These are phyloP conservation scores for Boechera divaricarpa DNA, from an alignment of 345 rosid genomes.

Conservation along the genomic window DNA sequence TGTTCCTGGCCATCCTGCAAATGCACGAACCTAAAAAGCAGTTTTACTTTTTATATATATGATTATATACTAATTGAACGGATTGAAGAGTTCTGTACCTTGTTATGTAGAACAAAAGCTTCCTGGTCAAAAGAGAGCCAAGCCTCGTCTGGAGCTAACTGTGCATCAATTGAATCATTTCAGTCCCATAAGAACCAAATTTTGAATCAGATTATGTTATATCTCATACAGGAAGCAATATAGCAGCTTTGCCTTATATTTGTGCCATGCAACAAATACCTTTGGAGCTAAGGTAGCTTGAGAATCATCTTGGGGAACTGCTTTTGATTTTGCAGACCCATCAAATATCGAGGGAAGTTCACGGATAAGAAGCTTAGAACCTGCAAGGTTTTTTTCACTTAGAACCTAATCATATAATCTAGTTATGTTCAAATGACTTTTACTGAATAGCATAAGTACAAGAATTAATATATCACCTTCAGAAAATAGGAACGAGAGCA, in stretches of 20 bases:
- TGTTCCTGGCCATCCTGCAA: conserved; percentile 99
- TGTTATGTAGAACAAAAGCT: conserved; percentile 80
- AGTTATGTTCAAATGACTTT: neutral
- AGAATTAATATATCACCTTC: conserved; percentile 53
- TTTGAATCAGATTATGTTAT: neutral
- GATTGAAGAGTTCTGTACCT: conserved; percentile 51
- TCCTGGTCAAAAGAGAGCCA: conserved; percentile 83
- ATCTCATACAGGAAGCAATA: neutral
- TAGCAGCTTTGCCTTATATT: neutral
- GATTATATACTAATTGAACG: neutral
- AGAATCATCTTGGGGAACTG: conserved; percentile 86
- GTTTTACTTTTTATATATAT: conserved; percentile 34
- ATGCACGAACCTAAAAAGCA: conserved; percentile 81
- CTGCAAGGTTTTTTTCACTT: conserved; percentile 46
- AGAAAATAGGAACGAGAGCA: conserved; percentile 71
- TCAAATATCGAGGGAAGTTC: conserved; percentile 82
- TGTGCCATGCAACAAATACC: conserved; percentile 45
- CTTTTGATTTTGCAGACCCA: conserved; percentile 74
- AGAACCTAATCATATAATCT: neutral
- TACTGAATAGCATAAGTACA: neutral
- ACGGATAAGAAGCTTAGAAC: conserved; percentile 74
- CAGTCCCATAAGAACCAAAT: neutral
- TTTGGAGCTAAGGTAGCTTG: conserved; percentile 90
- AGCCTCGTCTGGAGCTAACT: conserved; percentile 86
- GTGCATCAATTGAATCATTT: conserved; percentile 30